These are phyloP conservation scores for Cyclotella atomus DNA, from an alignment of 108 stramenopile genomes.

Conservation along the genomic window DNA sequence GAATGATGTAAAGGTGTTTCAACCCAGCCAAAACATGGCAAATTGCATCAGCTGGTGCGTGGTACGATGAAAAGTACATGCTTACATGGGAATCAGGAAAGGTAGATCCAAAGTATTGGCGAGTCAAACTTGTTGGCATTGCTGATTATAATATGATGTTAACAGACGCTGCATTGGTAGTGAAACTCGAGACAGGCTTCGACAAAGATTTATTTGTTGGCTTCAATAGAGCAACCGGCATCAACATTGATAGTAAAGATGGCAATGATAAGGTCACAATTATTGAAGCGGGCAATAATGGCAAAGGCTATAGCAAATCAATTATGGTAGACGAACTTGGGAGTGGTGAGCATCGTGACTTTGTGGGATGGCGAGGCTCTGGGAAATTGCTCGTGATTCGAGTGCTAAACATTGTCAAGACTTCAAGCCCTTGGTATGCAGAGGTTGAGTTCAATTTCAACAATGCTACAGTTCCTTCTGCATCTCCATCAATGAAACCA, in stretches of 20 bases:
- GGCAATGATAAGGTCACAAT: slow-evolving; percentile 35
- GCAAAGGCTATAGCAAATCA: slow-evolving; percentile 17
- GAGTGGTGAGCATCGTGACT: slow-evolving; percentile 1
- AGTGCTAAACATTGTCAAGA: background rate
- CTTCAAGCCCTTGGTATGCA: slow-evolving; percentile 9
- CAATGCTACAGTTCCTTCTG: slow-evolving; percentile 1
- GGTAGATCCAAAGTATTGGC: background rate
- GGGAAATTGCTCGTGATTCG: background rate
- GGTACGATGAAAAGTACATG: slow-evolving; percentile 24
- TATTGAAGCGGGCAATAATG: slow-evolving; percentile 21
- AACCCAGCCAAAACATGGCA: slow-evolving; percentile 47
- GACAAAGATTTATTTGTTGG: slow-evolving; percentile 37
- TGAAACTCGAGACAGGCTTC: slow-evolving; percentile 32
- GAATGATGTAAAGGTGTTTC: too few species aligned
- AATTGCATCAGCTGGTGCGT: slow-evolving; percentile 16
- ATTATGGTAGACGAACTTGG: slow-evolving; percentile 9
- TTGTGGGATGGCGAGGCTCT: slow-evolving; percentile 11
- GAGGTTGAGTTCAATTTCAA: slow-evolving; percentile 5
- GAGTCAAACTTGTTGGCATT: slow-evolving; percentile 29
- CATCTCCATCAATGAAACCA: slow-evolving; percentile 5
- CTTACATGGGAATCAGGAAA: slow-evolving; percentile 16
- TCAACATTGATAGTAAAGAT: slow-evolving; percentile 30
- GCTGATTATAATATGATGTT: slow-evolving; percentile 41
- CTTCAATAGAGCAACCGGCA: slow-evolving; percentile 34
- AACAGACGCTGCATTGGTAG: slow-evolving; percentile 7